A percentile compares a stretch with the other conserved stretches of the same genome.
These are phyloP conservation scores for Globisporangium nodosum DNA, from an alignment of 352 stramenopile species.

Conservation along the genomic window DNA sequence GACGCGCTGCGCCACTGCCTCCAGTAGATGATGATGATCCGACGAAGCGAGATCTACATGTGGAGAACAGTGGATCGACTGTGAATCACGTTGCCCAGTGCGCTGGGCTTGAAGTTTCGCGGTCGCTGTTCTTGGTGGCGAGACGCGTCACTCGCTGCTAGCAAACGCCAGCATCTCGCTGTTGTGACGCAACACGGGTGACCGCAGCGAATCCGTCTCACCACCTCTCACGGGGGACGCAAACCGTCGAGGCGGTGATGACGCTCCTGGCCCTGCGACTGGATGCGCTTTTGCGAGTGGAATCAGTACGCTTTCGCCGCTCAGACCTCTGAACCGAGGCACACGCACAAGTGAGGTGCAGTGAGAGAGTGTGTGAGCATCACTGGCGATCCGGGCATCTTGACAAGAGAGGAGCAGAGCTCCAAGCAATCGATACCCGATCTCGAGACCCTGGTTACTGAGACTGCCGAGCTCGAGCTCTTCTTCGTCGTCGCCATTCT, in stretches of 20 bases:
- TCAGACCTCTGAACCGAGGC: conserved; percentile 4
- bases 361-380: too few species aligned
- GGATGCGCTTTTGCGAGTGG: conserved; percentile 16
- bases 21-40: not conserved
- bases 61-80: conserved; percentile 5
- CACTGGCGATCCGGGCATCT: not conserved
- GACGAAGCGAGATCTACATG: not conserved
- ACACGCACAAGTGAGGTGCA: not conserved
- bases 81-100: not conserved
- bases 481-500: not conserved
- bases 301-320: conserved; percentile 37
- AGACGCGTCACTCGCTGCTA: not conserved
- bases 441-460: conserved; percentile 1
- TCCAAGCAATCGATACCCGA: not conserved
- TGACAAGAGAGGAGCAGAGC: not conserved
- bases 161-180: conserved; percentile 42
- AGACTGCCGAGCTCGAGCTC: conserved; percentile 7
- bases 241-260: conserved; percentile 1
- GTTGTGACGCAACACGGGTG: conserved; percentile 12
- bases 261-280: conserved; percentile 1
- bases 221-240: not conserved
- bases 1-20: conserved; percentile 4
- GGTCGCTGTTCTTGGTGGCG: not conserved
- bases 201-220: not conserved
- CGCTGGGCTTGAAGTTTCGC: not conserved